Percentiles rank a stretch among this genome's conserved stretches.
These are phyloP conservation scores for Arthrobotrys sinensis DNA, from an alignment of 2,329 filamentous ascomycete genomes.

Conservation along the genomic window DNA sequence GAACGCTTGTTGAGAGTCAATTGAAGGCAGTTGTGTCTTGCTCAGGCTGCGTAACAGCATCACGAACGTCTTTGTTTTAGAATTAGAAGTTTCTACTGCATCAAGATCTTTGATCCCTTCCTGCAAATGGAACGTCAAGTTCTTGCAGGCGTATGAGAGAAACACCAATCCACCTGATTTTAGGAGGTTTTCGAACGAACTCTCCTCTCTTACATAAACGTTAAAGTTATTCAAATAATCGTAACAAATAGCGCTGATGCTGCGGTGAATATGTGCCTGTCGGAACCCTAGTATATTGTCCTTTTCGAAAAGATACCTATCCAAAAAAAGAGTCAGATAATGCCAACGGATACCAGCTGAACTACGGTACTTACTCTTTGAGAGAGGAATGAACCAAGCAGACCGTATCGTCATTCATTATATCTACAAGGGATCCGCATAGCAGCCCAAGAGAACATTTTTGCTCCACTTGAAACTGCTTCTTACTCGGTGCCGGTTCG, in stretches of 20 bases:
- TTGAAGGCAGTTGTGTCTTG: too few species aligned
- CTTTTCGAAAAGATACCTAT: slow-evolving; percentile 21
- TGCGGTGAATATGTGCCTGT: background rate
- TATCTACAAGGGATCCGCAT: slow-evolving; percentile 24
- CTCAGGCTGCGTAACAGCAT: background rate
- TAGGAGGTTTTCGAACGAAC: background rate
- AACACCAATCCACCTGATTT: slow-evolving; percentile 22
- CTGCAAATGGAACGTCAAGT: slow-evolving; percentile 10
- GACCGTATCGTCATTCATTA: slow-evolving; percentile 7
- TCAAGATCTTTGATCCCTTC: background rate
- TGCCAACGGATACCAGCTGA: background rate
- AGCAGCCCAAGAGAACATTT: background rate
- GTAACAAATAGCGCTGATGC: too few species aligned
- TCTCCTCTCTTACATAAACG: too few species aligned
- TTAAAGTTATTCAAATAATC: too few species aligned
- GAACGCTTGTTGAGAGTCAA: too few species aligned
- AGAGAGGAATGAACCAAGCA: slow-evolving; percentile 26
- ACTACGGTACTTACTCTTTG: background rate
- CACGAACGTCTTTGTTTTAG: background rate
- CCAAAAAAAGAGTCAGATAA: background rate
- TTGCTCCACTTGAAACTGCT: background rate
- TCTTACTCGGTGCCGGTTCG: background rate
- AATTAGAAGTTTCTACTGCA: too few species aligned
- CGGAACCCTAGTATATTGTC: slow-evolving; percentile 4
- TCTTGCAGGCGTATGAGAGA: slow-evolving; percentile 18